Conservation (phyloP, 441 rosid genomes). For the Adansonia grandidieri region DNA sequence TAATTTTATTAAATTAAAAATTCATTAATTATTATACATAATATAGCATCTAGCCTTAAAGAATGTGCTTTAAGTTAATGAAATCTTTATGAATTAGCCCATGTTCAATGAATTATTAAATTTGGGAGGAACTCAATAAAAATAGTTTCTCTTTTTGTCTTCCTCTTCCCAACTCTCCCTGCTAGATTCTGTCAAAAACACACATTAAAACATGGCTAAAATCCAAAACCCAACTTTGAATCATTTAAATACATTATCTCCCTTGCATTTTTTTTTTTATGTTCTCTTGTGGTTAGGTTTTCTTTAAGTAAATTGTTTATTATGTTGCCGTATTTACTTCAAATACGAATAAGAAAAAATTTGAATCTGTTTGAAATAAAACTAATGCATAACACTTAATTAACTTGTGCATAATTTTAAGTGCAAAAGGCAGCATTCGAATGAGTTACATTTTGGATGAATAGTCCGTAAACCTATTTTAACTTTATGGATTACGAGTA, state of each 20-base stretch:
- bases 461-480: no score
- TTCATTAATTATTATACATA: no score
- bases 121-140: not conserved
- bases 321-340: not conserved
- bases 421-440: no score
- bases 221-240: slow-evolving; percentile 1
- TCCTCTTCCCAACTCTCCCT: not conserved
- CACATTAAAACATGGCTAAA: not conserved
- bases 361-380: not conserved
- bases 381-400: not conserved
- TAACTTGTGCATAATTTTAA: not conserved
- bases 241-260: not conserved
- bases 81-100: no score
- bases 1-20: no score
- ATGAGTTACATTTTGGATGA: no score
- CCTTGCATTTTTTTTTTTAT: not conserved
- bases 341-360: not conserved
- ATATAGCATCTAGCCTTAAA: no score
- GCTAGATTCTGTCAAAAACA: not conserved
- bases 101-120: not conserved
- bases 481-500: no score
- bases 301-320: not conserved
- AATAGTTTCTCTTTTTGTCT: not conserved
- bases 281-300: not conserved
- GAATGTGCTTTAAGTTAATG: no score